Evolutionary conservation across 495 filamentous ascomycete genomes (phyloP).

Genomic region (Lichina pygmaea): DNA sequence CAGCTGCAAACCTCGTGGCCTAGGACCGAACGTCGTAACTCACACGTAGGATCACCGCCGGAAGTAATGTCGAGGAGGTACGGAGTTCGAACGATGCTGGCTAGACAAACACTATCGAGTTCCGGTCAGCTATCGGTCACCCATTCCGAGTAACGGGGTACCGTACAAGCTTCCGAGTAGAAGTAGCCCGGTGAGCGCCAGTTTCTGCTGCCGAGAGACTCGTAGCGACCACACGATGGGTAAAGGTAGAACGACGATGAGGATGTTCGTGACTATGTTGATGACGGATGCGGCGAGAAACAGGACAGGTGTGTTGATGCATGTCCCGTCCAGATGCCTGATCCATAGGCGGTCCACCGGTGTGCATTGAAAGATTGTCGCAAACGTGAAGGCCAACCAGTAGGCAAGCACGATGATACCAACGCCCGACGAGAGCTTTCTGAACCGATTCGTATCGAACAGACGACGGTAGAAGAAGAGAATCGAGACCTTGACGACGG

Average conservation of each 20-base stretch:
- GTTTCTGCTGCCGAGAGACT: constrained; percentile 13
- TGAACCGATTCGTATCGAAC: constrained; percentile 7
- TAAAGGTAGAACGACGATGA: constrained; percentile 17
- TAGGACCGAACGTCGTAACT: background rate
- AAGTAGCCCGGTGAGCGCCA: constrained; percentile 16
- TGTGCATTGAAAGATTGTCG: constrained; percentile 9
- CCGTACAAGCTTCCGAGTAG: constrained; percentile 15
- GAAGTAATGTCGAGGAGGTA: background rate
- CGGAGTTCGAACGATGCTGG: constrained; percentile 13
- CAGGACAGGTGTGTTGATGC: constrained; percentile 10
- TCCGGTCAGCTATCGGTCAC: background rate
- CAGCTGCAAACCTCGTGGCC: constrained; percentile 5
- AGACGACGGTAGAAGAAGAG: constrained; percentile 13
- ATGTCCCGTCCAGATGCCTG: constrained; percentile 7
- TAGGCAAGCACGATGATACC: constrained; percentile 4
- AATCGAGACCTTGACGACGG: constrained; percentile 14
- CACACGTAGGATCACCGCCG: background rate
- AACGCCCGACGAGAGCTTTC: constrained; percentile 2
- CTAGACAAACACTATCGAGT: constrained; percentile 10
- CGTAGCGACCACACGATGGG: constrained; percentile 13
- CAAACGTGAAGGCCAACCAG: constrained; percentile 7
- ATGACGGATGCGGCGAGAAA: constrained; percentile 11
- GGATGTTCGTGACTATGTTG: constrained; percentile 17
- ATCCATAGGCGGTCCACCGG: constrained; percentile 13
- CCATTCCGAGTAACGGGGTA: background rate